These are phyloP conservation scores for Grosmannia penicillata DNA, from an alignment of 2,329 filamentous ascomycete species.

Conservation along the genomic window DNA sequence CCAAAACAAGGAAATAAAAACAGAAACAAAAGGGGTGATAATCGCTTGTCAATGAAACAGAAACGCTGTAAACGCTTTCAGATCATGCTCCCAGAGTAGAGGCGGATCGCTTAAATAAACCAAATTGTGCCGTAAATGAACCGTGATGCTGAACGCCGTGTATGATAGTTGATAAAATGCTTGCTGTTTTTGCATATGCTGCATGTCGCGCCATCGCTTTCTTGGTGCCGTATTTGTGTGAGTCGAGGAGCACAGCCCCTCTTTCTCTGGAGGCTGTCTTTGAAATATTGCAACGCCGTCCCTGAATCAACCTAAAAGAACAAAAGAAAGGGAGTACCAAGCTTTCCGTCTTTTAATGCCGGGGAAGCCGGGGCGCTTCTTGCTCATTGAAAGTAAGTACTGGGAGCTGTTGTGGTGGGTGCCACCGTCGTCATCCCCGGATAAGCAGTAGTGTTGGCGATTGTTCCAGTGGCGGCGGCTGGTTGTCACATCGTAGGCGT, in stretches of 20 bases:
- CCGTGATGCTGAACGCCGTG: background rate
- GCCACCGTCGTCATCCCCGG: constrained; percentile 28
- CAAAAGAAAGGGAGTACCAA: constrained; percentile 1
- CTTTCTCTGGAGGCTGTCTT: too few species aligned
- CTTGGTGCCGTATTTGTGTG: constrained; percentile 10
- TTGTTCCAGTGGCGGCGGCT: constrained; percentile 31
- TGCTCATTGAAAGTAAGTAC: constrained; percentile 2
- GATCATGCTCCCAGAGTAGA: constrained; percentile 9
- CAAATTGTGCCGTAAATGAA: constrained; percentile 5
- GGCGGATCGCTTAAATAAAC: constrained; percentile 3
- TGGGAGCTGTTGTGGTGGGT: constrained; percentile 8
- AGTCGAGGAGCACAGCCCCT: background rate
- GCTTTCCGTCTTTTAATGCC: background rate
- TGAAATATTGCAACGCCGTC: constrained; percentile 9
- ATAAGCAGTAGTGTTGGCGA: constrained; percentile 15
- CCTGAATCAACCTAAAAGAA: constrained; percentile 7
- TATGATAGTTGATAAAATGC: constrained; percentile 1
- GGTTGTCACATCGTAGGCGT: constrained; percentile 74
- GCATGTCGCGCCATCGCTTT: constrained; percentile 10
- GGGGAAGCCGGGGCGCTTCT: background rate
- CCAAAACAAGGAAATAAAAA: constrained; percentile 20
- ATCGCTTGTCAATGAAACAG: constrained; percentile 23
- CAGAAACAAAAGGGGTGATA: constrained; percentile 16
- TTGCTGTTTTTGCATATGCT: constrained; percentile 2
- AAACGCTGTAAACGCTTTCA: constrained; percentile 14